A percentile compares a stretch with the other conserved stretches of the same genome.
Conservation (phyloP, 2,329 filamentous ascomycete species). For the Xylaria sp. region DNA sequence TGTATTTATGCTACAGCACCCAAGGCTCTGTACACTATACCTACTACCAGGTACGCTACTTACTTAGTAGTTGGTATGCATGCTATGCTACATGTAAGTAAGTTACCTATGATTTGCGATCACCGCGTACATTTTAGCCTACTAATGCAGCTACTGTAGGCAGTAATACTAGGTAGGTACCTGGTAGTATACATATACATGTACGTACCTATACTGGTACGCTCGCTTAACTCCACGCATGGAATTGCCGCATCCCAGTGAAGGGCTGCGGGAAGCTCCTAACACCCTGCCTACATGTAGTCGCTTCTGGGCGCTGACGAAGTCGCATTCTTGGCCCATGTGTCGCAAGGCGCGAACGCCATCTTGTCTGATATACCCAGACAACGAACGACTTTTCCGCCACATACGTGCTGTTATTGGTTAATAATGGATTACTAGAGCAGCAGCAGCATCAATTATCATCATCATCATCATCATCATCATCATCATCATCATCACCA, state of each 20-base stretch:
- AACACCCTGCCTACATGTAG: not conserved
- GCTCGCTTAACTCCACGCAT: constrained; percentile 25
- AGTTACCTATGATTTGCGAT: constrained; percentile 16
- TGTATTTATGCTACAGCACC: not conserved
- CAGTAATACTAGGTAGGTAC: too few species aligned
- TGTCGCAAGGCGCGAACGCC: constrained; percentile 13
- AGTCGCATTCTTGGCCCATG: constrained; percentile 8
- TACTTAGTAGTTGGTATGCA: not conserved
- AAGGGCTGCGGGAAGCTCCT: constrained; percentile 17
- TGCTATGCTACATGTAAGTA: too few species aligned
- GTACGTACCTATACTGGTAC: constrained; percentile 2
- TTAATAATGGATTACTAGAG: constrained; percentile 10
- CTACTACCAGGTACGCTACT: too few species aligned
- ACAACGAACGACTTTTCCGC: constrained; percentile 15
- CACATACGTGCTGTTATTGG: constrained; percentile 1
- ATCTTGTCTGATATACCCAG: constrained; percentile 16
- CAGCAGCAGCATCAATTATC: not conserved
- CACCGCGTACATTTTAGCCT: constrained; percentile 2
- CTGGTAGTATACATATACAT: not conserved
- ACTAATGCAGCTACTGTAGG: too few species aligned
- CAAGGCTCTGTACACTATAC: not conserved
- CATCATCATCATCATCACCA: not conserved
- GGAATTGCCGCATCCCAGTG: constrained; percentile 28
- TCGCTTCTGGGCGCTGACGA: constrained; percentile 8
- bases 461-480: not conserved